Evolutionary conservation across 139 green algal genomes (phyloP).

Genomic region (Chlorella sp.): DNA sequence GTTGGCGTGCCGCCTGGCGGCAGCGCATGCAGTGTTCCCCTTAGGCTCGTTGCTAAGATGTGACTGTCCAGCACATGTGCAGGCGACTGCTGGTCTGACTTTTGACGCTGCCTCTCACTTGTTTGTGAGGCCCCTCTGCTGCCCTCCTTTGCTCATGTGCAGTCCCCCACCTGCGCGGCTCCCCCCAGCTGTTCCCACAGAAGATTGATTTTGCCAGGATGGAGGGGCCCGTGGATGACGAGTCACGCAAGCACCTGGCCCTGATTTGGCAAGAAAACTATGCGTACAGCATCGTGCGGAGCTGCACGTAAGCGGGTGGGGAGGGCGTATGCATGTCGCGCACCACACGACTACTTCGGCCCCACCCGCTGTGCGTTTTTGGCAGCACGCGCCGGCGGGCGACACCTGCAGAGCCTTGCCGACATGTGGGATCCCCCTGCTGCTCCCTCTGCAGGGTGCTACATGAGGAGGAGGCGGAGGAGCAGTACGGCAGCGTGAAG

Average conservation of each 20-base stretch:
- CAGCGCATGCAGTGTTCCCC: too few species aligned
- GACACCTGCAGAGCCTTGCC: neutral
- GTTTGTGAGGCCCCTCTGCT: too few species aligned
- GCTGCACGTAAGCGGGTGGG: slow-evolving; percentile 7
- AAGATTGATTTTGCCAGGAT: neutral
- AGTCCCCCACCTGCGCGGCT: neutral
- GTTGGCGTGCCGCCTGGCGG: too few species aligned
- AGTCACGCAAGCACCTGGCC: neutral
- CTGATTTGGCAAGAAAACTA: neutral
- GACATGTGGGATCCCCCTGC: too few species aligned
- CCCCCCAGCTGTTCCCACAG: neutral
- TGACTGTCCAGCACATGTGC: too few species aligned
- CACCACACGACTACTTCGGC: too few species aligned
- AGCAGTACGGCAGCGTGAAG: neutral
- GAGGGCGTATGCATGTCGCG: neutral
- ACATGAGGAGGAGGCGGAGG: neutral
- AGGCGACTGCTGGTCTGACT: too few species aligned
- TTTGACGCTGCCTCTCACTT: too few species aligned
- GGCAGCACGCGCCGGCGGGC: too few species aligned
- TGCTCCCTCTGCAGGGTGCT: neutral
- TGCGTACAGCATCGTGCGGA: neutral
- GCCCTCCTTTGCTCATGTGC: too few species aligned
- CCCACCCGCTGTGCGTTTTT: neutral
- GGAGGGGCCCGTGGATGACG: neutral
- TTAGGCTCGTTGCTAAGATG: too few species aligned